Evolutionary conservation across 768 basidiomycete genomes (phyloP).

Genomic region (Termitomyces sp.): DNA sequence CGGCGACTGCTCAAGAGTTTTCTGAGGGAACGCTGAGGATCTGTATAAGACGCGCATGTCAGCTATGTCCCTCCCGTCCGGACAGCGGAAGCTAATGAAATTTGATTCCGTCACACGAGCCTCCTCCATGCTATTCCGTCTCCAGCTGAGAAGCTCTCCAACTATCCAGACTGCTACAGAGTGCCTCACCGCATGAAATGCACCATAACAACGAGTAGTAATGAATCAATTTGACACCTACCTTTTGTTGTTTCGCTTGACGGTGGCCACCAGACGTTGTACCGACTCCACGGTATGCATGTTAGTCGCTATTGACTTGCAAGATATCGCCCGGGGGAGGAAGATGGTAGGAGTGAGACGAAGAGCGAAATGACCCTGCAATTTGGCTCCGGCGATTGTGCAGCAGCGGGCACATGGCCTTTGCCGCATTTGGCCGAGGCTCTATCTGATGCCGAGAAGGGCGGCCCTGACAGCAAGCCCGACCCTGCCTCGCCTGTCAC

Average conservation of each 20-base stretch:
- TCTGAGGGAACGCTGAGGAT: neutral
- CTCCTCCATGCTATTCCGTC: too few species aligned
- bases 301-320: neutral
- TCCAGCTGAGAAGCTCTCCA: neutral
- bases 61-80: neutral
- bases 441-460: conserved; percentile 8
- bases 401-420: neutral
- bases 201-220: neutral
- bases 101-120: neutral
- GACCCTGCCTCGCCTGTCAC: neutral
- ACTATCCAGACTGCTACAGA: neutral
- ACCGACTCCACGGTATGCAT: neutral
- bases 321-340: conserved; percentile 1
- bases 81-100: neutral
- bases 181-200: neutral
- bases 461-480: neutral
- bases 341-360: neutral
- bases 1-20: neutral
- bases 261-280: neutral
- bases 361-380: neutral
- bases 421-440: neutral
- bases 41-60: neutral
- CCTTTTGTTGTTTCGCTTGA: conserved; percentile 1
- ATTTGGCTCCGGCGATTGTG: neutral
- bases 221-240: neutral